Percentiles rank a stretch among this genome's conserved stretches.
phyloP scores from a whole-genome alignment of 1,284 basidiomycete species.

The Pseudozyma tsukubaensis region DNA sequence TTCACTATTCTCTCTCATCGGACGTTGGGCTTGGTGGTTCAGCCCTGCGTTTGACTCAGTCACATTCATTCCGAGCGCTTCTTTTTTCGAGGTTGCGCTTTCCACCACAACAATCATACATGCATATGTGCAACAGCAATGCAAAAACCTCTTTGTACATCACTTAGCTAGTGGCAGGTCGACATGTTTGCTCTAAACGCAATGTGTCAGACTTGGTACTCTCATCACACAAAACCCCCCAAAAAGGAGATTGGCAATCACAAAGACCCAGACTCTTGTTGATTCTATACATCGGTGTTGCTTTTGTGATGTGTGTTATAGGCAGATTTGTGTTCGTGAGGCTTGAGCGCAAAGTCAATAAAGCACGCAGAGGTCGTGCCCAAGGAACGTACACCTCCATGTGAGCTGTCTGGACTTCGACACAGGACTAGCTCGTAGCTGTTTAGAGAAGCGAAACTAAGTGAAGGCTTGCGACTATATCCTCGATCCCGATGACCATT shows the following conservation, averaged over 20 bases:
- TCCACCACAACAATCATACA: slow-evolving; percentile 28
- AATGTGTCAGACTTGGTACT: slow-evolving; percentile 8
- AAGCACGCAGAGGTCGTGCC: too few species aligned
- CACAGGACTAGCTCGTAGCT: too few species aligned
- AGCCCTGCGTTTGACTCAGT: slow-evolving; percentile 14
- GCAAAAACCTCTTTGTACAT: slow-evolving; percentile 35
- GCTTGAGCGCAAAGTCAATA: too few species aligned
- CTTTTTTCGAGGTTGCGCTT: slow-evolving; percentile 14
- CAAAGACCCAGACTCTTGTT: slow-evolving; percentile 38
- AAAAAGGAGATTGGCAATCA: slow-evolving; percentile 38
- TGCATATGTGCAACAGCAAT: slow-evolving; percentile 29
- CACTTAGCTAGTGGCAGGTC: slow-evolving; percentile 14
- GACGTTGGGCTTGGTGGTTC: slow-evolving; percentile 39
- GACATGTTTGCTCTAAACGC: neutral
- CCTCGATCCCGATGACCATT: too few species aligned
- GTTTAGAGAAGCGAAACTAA: too few species aligned
- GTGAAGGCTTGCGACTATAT: too few species aligned
- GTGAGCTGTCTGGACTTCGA: too few species aligned
- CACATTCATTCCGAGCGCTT: neutral
- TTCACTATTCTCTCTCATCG: slow-evolving; percentile 15
- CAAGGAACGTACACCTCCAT: too few species aligned
- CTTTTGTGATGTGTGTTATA: neutral
- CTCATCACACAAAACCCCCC: slow-evolving; percentile 8
- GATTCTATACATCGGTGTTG: slow-evolving; percentile 2
- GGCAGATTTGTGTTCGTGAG: too few species aligned